A percentile compares a stretch with the other conserved stretches of the same genome.
These are phyloP conservation scores for Russula sp. DNA, from an alignment of 768 basidiomycete genomes.

Conservation along the genomic window DNA sequence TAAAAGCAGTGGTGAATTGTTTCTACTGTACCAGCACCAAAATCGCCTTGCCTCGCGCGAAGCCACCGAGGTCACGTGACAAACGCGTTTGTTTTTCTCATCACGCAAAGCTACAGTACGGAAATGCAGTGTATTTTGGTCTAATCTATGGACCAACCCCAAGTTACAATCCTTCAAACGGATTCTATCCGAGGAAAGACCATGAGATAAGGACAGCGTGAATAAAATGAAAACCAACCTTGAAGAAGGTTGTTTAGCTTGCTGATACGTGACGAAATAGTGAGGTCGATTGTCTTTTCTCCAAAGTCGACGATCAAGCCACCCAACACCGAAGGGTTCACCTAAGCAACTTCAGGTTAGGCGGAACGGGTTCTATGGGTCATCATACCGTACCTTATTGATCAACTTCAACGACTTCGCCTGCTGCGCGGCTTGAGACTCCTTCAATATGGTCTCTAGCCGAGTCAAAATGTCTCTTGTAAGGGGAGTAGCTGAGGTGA, in stretches of 20 bases:
- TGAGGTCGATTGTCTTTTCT: conserved; percentile 97
- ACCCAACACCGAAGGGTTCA: conserved; percentile 88
- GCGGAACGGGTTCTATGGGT: background rate
- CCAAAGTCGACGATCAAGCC: conserved; percentile 96
- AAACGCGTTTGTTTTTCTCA: background rate
- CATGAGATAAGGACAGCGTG: conserved; percentile 2
- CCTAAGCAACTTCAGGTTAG: conserved; percentile 45
- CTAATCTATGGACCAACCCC: conserved; percentile 9
- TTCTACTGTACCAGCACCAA: too few species aligned
- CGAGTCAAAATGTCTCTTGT: conserved; percentile 70
- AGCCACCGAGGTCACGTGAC: conserved; percentile 9
- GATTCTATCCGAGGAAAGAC: conserved; percentile 23
- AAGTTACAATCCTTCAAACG: conserved; percentile 21
- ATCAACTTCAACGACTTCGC: conserved; percentile 86
- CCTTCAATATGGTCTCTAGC: conserved; percentile 83
- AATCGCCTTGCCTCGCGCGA: background rate
- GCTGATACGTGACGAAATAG: conserved; percentile 89
- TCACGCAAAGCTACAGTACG: background rate
- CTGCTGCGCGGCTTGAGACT: conserved; percentile 77
- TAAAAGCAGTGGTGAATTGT: background rate
- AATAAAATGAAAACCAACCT: conserved; percentile 49
- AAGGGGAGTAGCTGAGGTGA: conserved; percentile 84
- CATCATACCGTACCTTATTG: conserved; percentile 68
- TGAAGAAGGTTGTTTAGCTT: conserved; percentile 88
- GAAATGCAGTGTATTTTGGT: conserved; percentile 10